Evolutionary conservation across 306 rosid species (phyloP), one percentile per base, ranked within the genome.

Genomic region (Trifolium subterraneum): DNA sequence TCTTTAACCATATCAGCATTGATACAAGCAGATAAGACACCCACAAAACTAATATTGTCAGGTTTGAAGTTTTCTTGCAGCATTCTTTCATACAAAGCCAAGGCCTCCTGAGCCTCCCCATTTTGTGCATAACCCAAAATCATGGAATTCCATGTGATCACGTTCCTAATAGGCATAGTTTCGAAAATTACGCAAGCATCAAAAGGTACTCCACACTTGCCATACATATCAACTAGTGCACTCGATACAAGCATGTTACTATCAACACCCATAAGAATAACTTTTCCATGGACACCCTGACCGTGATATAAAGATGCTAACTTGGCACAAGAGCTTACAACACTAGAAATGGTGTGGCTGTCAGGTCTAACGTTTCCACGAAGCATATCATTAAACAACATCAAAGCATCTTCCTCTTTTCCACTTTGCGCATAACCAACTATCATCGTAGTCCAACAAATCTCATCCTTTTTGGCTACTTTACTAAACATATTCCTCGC

Each of bases 381-480:
- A 5, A 82, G 88, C 88, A 85, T 85, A 72, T 85, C 74, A 58
- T 74, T 51, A 58, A 85, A 85, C 61, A 85, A 63, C 78, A 68
- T 45, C 78, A 79, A 81, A 39, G 88, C 86, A 75, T 75, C 82
- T 60, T 82, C 86, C 65, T 82, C 88, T 75, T 75, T 78, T 71
- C 86, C 82, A 75, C 66, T 79, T 23, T 85, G 86, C 48, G 69
- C 63, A 76, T 63, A 85, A 48, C 88, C 88, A 62, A 76, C 88
- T 45, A 82, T 82, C 88, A 82, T 85, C 7, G 82, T 82, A 31
- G 88, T 85, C 88, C 88, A 85, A 81, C 86, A 85, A 82, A 85
- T 72, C 74, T 78, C 67, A 55, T 85, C 88, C 65, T 41, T 79
- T 36, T 72, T 68, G 25, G 48, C 31, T 27, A 82, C 67, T 75